Evolutionary conservation across 306 rosid species (phyloP).

Genomic region (Cicer bijugum): DNA sequence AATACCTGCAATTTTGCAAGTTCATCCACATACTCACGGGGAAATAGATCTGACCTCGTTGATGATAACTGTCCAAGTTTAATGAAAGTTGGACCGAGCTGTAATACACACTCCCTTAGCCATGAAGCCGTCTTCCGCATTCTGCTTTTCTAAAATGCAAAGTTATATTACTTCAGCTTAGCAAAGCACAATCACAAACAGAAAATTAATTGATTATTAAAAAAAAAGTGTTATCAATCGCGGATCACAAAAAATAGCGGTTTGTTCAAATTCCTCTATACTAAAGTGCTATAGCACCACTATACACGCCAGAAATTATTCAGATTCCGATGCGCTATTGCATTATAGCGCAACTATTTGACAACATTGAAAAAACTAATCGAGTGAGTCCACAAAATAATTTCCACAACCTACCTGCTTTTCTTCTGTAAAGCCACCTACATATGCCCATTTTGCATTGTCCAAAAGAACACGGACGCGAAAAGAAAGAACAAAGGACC

Average conservation of each 20-base stretch:
- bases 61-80: conserved; percentile 94
- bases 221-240: too few species aligned
- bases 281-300: too few species aligned
- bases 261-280: too few species aligned
- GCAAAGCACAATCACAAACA: not conserved
- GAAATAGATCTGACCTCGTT: conserved; percentile 91
- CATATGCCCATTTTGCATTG: conserved; percentile 85
- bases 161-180: not conserved
- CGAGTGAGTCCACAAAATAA: not conserved
- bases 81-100: conserved; percentile 95
- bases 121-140: conserved; percentile 78
- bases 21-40: conserved; percentile 86
- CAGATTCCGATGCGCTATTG: too few species aligned
- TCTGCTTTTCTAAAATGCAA: conserved; percentile 64
- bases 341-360: too few species aligned
- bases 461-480: conserved; percentile 80
- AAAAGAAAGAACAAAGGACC: conserved; percentile 86
- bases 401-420: conserved; percentile 66
- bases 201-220: too few species aligned
- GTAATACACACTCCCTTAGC: conserved; percentile 83
- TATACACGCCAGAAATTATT: too few species aligned
- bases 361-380: not conserved
- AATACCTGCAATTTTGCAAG: conserved; percentile 88
- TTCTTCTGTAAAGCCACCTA: conserved; percentile 86
- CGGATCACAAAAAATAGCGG: too few species aligned